phyloP scores from a whole-genome alignment of 768 basidiomycete species.

The Tulasnella sp. region DNA sequence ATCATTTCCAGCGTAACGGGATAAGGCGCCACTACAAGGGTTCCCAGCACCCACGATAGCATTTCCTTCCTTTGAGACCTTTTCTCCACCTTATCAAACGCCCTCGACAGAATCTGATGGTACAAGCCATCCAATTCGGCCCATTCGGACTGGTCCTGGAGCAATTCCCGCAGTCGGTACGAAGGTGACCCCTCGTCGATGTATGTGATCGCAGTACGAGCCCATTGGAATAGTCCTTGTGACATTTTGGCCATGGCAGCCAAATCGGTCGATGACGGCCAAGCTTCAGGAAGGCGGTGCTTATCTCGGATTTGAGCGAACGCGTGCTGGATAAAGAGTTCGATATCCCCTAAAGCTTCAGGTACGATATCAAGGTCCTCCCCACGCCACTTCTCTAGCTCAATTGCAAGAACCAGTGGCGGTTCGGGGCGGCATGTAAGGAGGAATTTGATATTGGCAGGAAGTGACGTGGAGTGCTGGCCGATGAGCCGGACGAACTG shows the following conservation, averaged over 20 bases:
- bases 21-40: not conserved
- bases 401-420: not conserved
- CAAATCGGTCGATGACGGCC: not conserved
- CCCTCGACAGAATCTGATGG: not conserved
- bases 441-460: not conserved
- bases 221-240: not conserved
- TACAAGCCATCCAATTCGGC: not conserved
- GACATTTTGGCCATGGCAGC: not conserved
- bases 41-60: not conserved
- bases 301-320: not conserved
- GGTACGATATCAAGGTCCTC: not conserved
- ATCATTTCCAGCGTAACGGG: not conserved
- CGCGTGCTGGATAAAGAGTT: not conserved
- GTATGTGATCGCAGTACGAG: not conserved
- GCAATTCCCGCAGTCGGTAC: too few relatives aligned
- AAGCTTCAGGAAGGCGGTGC: not conserved
- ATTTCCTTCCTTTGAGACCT: not conserved
- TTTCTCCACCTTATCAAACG: too few relatives aligned
- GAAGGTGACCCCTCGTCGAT: too few relatives aligned
- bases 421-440: not conserved
- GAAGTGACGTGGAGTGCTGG: not conserved
- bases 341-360: not conserved
- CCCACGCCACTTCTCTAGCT: not conserved
- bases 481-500: not conserved
- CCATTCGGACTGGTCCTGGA: not conserved